Percentiles rank a stretch among this genome's conserved stretches.
Evolutionary conservation across 2,329 filamentous ascomycete genomes (phyloP).

Genomic region (Teratosphaeria pseudoeucalypti): DNA sequence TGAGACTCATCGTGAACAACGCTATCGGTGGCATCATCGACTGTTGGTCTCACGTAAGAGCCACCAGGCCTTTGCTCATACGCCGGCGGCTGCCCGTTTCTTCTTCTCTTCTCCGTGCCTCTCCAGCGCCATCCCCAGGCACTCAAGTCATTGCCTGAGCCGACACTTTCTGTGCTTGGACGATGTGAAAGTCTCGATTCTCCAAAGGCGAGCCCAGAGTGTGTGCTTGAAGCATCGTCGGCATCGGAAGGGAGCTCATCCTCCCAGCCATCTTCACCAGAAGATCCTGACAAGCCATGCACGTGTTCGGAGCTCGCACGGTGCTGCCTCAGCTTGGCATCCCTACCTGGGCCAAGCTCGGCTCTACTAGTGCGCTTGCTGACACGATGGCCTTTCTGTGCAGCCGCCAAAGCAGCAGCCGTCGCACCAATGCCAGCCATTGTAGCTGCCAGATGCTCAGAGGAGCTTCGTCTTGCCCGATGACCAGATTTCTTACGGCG

Average conservation of each 20-base stretch:
- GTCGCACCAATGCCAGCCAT: constrained; percentile 38
- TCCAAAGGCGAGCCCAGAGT: constrained; percentile 53
- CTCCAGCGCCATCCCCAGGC: constrained; percentile 55
- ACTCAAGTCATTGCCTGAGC: constrained; percentile 32
- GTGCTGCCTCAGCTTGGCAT: not conserved
- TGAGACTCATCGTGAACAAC: constrained; percentile 35
- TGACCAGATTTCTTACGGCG: constrained; percentile 14
- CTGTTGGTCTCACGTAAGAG: constrained; percentile 29
- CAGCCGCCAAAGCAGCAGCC: constrained; percentile 37
- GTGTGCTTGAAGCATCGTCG: constrained; percentile 43
- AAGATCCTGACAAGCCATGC: constrained; percentile 19
- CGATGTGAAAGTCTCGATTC: constrained; percentile 29
- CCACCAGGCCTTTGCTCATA: constrained; percentile 17
- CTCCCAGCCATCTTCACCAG: constrained; percentile 49
- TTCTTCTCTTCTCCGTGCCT: constrained; percentile 36
- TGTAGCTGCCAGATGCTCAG: constrained; percentile 38
- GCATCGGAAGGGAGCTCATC: constrained; percentile 43
- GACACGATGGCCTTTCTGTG: constrained; percentile 25
- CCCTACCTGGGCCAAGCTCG: constrained; percentile 15
- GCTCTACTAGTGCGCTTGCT: constrained; percentile 16
- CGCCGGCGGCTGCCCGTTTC: constrained; percentile 5
- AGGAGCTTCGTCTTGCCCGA: constrained; percentile 27
- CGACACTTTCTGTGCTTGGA: constrained; percentile 43
- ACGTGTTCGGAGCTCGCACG: not conserved
- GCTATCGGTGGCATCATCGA: constrained; percentile 24